These are phyloP conservation scores for Rhizodiscina lignyota DNA, from an alignment of 495 filamentous ascomycete species.

Conservation along the genomic window DNA sequence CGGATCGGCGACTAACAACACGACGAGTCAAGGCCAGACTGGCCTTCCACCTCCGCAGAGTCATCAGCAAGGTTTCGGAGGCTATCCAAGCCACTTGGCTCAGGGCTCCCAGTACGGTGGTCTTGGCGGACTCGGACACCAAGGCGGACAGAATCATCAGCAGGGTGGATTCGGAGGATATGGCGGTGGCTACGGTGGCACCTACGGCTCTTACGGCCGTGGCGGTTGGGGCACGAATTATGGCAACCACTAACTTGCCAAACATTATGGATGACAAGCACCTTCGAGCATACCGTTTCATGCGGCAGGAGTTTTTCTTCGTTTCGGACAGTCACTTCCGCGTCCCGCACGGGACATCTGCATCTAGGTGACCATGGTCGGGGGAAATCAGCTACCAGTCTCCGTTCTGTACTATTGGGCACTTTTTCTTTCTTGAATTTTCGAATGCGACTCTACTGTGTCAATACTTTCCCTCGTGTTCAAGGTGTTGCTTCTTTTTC, in stretches of 20 bases:
- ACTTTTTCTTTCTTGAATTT: too few species aligned
- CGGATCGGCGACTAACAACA: slow-evolving; percentile 67
- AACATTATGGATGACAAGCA: too few species aligned
- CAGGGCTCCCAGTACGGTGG: slow-evolving; percentile 47
- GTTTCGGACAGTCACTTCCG: too few species aligned
- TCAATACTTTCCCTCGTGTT: too few species aligned
- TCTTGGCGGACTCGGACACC: slow-evolving; percentile 52
- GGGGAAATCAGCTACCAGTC: too few species aligned
- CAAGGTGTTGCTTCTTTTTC: too few species aligned
- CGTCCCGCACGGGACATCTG: too few species aligned
- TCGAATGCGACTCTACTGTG: too few species aligned
- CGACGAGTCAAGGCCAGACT: slow-evolving; percentile 33
- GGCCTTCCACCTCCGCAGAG: slow-evolving; percentile 63
- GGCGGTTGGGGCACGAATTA: slow-evolving; percentile 39
- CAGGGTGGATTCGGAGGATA: slow-evolving; percentile 31
- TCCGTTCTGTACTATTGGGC: too few species aligned
- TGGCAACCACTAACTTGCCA: slow-evolving; percentile 13
- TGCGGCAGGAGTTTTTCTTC: too few species aligned
- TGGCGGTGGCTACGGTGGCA: slow-evolving; percentile 27
- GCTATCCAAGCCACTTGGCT: slow-evolving; percentile 52
- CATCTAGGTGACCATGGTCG: too few species aligned
- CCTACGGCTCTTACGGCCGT: slow-evolving; percentile 22
- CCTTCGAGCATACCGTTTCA: too few species aligned
- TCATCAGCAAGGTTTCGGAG: slow-evolving; percentile 47
- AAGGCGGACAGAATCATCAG: slow-evolving; percentile 45